These are phyloP conservation scores for Sesbania bispinosa DNA, from an alignment of 306 rosid species.

Conservation along the genomic window DNA sequence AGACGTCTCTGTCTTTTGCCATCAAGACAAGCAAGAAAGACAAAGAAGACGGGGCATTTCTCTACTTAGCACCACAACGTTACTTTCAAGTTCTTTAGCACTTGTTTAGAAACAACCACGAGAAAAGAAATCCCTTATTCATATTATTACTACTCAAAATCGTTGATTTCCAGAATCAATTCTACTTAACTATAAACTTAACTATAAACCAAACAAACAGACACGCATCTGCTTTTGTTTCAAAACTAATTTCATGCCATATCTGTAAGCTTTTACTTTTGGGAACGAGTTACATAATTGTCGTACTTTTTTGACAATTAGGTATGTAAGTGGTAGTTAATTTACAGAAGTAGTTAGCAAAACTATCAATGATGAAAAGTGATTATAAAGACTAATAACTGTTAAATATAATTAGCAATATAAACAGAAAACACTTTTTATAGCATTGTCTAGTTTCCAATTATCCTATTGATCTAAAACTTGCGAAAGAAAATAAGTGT, in stretches of 20 bases:
- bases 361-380: background rate
- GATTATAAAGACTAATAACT: no score
- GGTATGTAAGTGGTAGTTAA: background rate
- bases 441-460: no score
- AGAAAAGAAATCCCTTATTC: background rate
- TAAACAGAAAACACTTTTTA: no score
- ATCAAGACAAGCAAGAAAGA: slow-evolving; percentile 21
- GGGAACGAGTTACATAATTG: background rate
- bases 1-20: slow-evolving; percentile 27
- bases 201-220: no score
- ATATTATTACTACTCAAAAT: no score
- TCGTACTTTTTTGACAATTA: background rate
- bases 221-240: background rate
- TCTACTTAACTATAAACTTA: no score
- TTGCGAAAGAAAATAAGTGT: no score
- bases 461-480: no score
- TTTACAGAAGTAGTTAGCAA: no score
- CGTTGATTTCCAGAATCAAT: no score
- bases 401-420: no score
- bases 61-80: background rate
- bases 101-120: background rate
- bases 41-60: slow-evolving; percentile 15
- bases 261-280: background rate
- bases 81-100: slow-evolving; percentile 17
- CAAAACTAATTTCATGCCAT: background rate